Percentiles rank a stretch among this genome's conserved stretches.
These are phyloP conservation scores for Talaromyces funiculosus DNA, from an alignment of 2,329 filamentous ascomycete species.

Conservation along the genomic window DNA sequence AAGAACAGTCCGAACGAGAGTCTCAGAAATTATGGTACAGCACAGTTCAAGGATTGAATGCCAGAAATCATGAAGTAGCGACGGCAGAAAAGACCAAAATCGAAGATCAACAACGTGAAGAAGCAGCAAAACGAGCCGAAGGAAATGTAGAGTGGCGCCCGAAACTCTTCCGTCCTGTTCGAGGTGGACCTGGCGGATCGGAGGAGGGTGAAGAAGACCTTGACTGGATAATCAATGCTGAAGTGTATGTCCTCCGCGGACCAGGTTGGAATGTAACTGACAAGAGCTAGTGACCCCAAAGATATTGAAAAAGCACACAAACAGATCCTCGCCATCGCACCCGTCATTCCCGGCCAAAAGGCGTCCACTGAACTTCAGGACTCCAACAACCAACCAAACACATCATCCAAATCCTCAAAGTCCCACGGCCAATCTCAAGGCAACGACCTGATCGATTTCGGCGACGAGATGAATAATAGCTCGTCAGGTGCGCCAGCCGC, in stretches of 20 bases:
- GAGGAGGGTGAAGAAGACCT: conserved; percentile 83
- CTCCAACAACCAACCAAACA: conserved; percentile 12
- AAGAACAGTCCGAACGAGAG: conserved; percentile 84
- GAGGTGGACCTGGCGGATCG: conserved; percentile 61
- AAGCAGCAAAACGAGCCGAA: conserved; percentile 72
- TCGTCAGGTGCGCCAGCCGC: background rate
- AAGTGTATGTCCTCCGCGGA: conserved; percentile 54
- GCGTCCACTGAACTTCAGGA: conserved; percentile 52
- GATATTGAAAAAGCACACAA: conserved; percentile 66
- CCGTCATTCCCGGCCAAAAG: conserved; percentile 74
- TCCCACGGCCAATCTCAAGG: conserved; percentile 2
- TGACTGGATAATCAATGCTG: conserved; percentile 89
- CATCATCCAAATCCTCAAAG: background rate
- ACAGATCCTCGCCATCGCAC: conserved; percentile 81
- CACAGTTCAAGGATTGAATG: conserved; percentile 74
- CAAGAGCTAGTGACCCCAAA: conserved; percentile 50
- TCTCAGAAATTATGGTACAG: conserved; percentile 82
- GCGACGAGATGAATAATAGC: conserved; percentile 1
- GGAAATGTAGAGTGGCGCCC: conserved; percentile 84
- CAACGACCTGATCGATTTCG: conserved; percentile 25
- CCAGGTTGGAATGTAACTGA: background rate
- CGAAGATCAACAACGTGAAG: conserved; percentile 84
- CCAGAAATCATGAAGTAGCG: conserved; percentile 78
- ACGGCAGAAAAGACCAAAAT: conserved; percentile 96
- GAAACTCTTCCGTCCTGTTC: conserved; percentile 71